Base-by-base conservation (phyloP, 768 basidiomycete genomes). In the Termitomyces sp. region DNA sequence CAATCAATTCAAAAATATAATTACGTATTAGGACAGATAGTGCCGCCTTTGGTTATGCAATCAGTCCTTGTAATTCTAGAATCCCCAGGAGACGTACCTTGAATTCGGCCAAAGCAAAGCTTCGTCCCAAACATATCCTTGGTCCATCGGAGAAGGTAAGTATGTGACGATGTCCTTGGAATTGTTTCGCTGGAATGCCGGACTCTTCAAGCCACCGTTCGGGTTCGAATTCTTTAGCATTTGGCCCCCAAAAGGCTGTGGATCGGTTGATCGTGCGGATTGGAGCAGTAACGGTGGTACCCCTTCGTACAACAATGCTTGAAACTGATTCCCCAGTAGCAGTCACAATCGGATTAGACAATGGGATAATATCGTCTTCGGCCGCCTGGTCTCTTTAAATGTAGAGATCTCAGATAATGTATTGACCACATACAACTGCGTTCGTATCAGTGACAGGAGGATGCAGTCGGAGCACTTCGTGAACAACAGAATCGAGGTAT, bases 221-320 rank as follows among this genome's bases (percentile, higher is more conserved):
- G 0, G 88, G 89, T 45, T 80, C 75, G 69, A 86, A 91, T 51
- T 79, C 78, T 29, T 79, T 77, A 4, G 86, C 80, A 60, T 86
- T 81, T 0, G 76, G 66, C 2, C 89, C 89, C 89, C 89, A 91
- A 37, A 87, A 68, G 1, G 69, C 71, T 57, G 76, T 76, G n/a
- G 82, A 80, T 6, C 74, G 69, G 68, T 89, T 87, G 53, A 85
- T 74, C 20, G 73, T 71, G 6, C 68, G 56, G 34, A 86, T 76
- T 2, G 82, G 79, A 3, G 80, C 68, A 11, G 73, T 60, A 34
- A 89, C 60, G 1, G 66, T 60, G 1, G 80, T 81, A 3, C 82
- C 86, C 61, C 82, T 82, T 20, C 76, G 72, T 42, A 88, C 70
- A 5, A 73, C 49, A 53, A 88, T 70, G 17, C 71, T 73, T 29